Percentiles rank a stretch among this genome's conserved stretches.
Evolutionary conservation across 169 alveolate genomes (phyloP).

Genomic region (Ichthyophthirius multifiliis): DNA sequence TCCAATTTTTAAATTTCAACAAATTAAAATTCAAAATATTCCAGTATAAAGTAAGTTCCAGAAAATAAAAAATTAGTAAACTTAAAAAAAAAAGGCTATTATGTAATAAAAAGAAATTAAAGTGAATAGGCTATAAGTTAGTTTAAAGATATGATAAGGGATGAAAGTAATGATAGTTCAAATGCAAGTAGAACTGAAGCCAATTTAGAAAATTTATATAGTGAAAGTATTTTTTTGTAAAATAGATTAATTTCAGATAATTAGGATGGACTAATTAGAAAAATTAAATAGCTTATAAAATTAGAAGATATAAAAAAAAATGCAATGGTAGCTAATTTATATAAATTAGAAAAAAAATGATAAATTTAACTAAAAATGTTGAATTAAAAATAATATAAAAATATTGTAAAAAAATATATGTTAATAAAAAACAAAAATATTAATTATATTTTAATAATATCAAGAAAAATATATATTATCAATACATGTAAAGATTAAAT

Average conservation of each 20-base stretch:
- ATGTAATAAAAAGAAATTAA: neutral
- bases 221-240: neutral
- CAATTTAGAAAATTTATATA: neutral
- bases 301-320: neutral
- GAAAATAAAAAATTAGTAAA: neutral
- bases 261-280: neutral
- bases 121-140: neutral
- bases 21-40: too few relatives aligned
- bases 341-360: neutral
- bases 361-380: too few relatives aligned
- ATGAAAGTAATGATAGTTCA: constrained; percentile 9
- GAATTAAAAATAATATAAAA: too few relatives aligned
- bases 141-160: neutral
- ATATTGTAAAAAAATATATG: too few relatives aligned
- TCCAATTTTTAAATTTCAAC: too few relatives aligned
- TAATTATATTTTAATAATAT: too few relatives aligned
- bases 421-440: too few relatives aligned
- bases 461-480: too few relatives aligned
- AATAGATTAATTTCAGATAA: neutral
- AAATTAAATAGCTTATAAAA: neutral
- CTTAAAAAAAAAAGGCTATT: neutral
- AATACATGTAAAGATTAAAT: too few relatives aligned
- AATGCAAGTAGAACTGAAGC: constrained; percentile 6
- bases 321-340: neutral
- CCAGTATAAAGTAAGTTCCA: too few relatives aligned